Percentiles rank a stretch among this genome's conserved stretches.
phyloP scores from a whole-genome alignment of 2,329 filamentous ascomycete species.

The Ceratocystis colombiana region DNA sequence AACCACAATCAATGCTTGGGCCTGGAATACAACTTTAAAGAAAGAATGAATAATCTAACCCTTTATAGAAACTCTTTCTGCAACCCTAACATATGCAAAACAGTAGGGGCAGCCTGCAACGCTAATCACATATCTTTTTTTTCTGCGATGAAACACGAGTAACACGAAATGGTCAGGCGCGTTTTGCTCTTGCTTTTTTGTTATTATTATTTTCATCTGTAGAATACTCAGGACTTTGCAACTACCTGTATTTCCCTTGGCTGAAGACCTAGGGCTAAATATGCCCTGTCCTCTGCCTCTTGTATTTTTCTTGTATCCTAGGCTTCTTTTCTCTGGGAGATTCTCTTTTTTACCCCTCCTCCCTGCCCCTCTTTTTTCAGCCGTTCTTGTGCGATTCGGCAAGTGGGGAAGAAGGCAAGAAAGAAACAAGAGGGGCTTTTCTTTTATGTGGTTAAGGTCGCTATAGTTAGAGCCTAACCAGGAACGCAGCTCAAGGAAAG shows the following conservation, averaged over 20 bases:
- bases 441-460: not conserved
- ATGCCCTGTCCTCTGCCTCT: not conserved
- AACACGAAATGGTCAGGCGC: too few relatives aligned
- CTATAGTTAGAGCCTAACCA: not conserved
- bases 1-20: not conserved
- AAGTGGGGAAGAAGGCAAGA: slow-evolving; percentile 21
- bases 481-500: not conserved
- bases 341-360: slow-evolving; percentile 15
- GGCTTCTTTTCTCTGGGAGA: slow-evolving; percentile 5
- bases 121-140: not conserved
- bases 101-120: not conserved
- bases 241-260: too few relatives aligned
- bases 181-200: not conserved
- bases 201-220: not conserved
- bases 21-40: not conserved
- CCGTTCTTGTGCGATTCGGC: not conserved
- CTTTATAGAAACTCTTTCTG: not conserved
- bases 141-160: not conserved
- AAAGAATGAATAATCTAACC: too few relatives aligned
- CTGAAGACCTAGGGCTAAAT: too few relatives aligned
- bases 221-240: not conserved
- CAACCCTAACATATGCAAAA: not conserved
- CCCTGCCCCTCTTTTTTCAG: not conserved
- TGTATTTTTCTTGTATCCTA: not conserved
- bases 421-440: not conserved